Evolutionary conservation across 371 early-diverging fungal species (phyloP), one percentile per base, ranked within the genome.

Genomic region (Globomyces sp.): DNA sequence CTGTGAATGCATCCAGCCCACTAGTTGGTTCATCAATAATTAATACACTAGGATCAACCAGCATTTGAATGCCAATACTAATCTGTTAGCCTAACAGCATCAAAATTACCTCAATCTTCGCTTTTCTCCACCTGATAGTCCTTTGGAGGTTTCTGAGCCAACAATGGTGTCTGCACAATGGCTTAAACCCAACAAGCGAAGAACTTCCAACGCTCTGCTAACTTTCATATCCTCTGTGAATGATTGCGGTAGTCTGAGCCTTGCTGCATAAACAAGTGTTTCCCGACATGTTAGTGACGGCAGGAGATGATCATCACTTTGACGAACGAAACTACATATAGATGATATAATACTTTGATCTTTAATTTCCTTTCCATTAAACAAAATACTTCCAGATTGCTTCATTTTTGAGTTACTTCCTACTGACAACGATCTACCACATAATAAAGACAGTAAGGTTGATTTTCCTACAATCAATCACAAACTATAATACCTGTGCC

Each of bases 11-110:
- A 70, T 96, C 97, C 41, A 98, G 76, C 0, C 95, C 94, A 1
- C 89, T 87, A 0, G 95, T 95, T 0, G 95, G 93, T 69, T 95
- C 95, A 72, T 95, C 95, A 59, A 98, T 76, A 76, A 94, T 95
- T 48, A 96, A 69, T 11, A 87, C 71, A 55, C 78, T 74, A 34
- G 91, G 91, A 50, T 80, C 80, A 34, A 87, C 82, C 4, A 89
- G 85, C 3, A 92, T 78, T 70, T 91, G 90, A 83, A 91, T 89
- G 5, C 93, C 99, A 64, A 99, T 95, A 46, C 91, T 90, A 24
- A 24, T 24, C 0, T 84, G 79, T 24, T 24, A 24, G 24, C 24
- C 24, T 24, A 24, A 24, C 24, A 24, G 24, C 24, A 24, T 24
- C 24, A 70, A 69, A 13, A 79, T 79, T 1, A 81, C 78, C 9